Conservation (phyloP, 1,284 basidiomycete species). For the Limonomyces culmigenus region DNA sequence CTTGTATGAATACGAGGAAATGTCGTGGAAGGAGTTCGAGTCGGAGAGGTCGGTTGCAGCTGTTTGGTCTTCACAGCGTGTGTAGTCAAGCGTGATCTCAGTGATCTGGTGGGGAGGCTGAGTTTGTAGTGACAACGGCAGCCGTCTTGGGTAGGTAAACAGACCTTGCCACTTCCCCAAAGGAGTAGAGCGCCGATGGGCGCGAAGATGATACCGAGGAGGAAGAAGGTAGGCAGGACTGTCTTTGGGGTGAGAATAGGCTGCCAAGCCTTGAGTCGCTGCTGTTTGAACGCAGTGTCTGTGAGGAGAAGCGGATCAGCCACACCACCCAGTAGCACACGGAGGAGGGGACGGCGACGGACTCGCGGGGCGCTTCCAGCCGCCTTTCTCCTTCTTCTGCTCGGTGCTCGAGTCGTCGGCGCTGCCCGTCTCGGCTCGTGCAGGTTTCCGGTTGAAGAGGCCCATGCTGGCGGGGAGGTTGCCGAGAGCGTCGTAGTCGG, state of each 20-base stretch:
- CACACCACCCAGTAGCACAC: too few relatives aligned
- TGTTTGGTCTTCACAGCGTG: constrained; percentile 64
- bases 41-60: constrained; percentile 23
- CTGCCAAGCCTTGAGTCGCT: constrained; percentile 99
- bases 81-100: constrained; percentile 93
- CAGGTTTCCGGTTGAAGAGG: constrained; percentile 17
- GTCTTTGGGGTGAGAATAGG: constrained; percentile 96
- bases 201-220: constrained; percentile 88
- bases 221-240: constrained; percentile 90
- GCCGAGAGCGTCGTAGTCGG: background rate
- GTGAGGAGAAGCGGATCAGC: too few relatives aligned
- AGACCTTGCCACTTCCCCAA: constrained; percentile 67
- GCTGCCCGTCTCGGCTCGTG: constrained; percentile 9
- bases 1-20: constrained; percentile 65
- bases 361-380: constrained; percentile 82
- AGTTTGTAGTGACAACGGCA: background rate
- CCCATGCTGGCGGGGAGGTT: constrained; percentile 11
- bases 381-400: constrained; percentile 70
- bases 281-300: constrained; percentile 99
- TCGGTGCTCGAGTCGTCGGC: constrained; percentile 12
- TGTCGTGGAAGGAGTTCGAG: constrained; percentile 22
- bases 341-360: constrained; percentile 19
- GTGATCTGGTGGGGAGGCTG: constrained; percentile 40
- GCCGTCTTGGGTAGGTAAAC: constrained; percentile 8
- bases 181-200: constrained; percentile 90